phyloP scores from a whole-genome alignment of 805 yeast genomes.

The Metschnikowia anglica region DNA sequence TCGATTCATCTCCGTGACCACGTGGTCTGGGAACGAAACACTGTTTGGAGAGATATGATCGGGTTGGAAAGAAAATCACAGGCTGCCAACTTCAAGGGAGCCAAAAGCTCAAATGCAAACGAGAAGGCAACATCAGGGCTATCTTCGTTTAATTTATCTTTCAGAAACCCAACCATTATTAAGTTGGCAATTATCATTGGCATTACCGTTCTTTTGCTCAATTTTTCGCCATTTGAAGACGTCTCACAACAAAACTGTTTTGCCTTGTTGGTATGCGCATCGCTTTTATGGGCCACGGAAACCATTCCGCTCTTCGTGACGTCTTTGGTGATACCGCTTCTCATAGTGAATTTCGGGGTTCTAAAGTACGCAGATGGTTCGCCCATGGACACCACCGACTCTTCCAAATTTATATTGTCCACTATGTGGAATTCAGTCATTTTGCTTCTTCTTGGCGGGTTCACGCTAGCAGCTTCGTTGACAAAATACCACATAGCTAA shows the following conservation, averaged over 20 bases:
- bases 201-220: constrained; percentile 52
- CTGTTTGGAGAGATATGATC: constrained; percentile 58
- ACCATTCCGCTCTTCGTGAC: constrained; percentile 52
- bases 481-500: constrained; percentile 55
- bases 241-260: constrained; percentile 68
- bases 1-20: constrained; percentile 56
- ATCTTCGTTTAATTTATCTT: constrained; percentile 18
- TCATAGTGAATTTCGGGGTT: constrained; percentile 47
- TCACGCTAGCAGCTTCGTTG: constrained; percentile 54
- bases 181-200: constrained; percentile 49
- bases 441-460: constrained; percentile 51
- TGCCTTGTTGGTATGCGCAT: constrained; percentile 60
- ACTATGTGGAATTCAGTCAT: constrained; percentile 57
- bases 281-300: constrained; percentile 53
- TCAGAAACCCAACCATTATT: constrained; percentile 30
- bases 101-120: constrained; percentile 3
- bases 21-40: constrained; percentile 55
- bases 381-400: constrained; percentile 41
- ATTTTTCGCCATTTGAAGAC: constrained; percentile 60
- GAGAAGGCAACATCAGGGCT: constrained; percentile 15
- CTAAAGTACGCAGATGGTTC: constrained; percentile 50
- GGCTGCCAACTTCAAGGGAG: constrained; percentile 47
- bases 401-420: constrained; percentile 46
- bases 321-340: constrained; percentile 47
- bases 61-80: constrained; percentile 77